Conservation (phyloP, 306 rosid genomes). For the Quercus alba region DNA sequence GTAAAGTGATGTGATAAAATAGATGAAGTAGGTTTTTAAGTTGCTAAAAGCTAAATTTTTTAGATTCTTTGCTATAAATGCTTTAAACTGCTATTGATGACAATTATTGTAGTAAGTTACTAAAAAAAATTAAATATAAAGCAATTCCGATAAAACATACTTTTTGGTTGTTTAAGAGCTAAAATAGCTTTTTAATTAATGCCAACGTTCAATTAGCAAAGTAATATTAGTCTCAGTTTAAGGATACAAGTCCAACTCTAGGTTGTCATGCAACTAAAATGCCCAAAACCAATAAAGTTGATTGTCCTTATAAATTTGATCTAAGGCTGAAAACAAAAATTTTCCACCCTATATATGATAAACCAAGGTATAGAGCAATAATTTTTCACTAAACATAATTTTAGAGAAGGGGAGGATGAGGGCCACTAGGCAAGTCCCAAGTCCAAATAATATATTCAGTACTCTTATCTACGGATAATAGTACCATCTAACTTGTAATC, state of each 20-base stretch:
- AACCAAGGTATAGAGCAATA: not conserved
- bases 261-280: not conserved
- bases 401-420: not conserved
- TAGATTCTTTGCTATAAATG: too few species aligned
- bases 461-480: not conserved
- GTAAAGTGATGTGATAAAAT: too few species aligned
- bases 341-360: not conserved
- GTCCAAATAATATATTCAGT: not conserved
- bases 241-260: not conserved
- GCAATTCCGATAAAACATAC: conserved; percentile 38
- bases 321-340: not conserved
- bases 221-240: conserved; percentile 10
- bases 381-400: not conserved
- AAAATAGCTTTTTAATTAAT: conserved; percentile 34
- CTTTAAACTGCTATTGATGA: too few species aligned
- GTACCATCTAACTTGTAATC: not conserved
- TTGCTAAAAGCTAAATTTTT: too few species aligned
- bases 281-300: not conserved
- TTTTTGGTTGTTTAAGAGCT: conserved; percentile 63
- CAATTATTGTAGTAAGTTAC: too few species aligned
- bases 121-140: too few species aligned
- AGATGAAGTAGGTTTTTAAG: too few species aligned
- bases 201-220: conserved; percentile 44
- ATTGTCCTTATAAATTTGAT: not conserved
- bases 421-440: not conserved